A percentile compares a stretch with the other conserved stretches of the same genome.
phyloP scores from a whole-genome alignment of 805 yeast species.

The Barnettozyma siamensis region DNA sequence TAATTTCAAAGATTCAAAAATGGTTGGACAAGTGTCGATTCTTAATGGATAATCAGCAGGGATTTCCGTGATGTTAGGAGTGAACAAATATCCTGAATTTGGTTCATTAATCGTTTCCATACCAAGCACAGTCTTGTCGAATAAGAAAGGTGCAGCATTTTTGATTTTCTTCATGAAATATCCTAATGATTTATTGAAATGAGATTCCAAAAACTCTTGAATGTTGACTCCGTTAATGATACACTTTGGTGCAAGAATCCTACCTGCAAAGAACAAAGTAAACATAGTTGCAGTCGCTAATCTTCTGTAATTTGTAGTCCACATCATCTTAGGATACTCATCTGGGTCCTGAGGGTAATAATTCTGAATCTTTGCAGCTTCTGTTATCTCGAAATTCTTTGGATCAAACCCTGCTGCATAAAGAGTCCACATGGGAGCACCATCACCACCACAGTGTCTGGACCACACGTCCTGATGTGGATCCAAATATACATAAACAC shows the following conservation, averaged over 20 bases:
- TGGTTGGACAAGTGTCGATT: slow-evolving; percentile 80
- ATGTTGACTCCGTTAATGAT: slow-evolving; percentile 66
- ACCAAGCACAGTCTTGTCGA: slow-evolving; percentile 56
- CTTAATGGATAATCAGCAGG: slow-evolving; percentile 63
- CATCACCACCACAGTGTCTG: slow-evolving; percentile 81
- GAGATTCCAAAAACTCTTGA: slow-evolving; percentile 69
- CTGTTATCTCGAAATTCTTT: slow-evolving; percentile 57
- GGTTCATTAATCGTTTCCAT: slow-evolving; percentile 87
- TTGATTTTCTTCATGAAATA: slow-evolving; percentile 39
- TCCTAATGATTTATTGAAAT: slow-evolving; percentile 50
- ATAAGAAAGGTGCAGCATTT: slow-evolving; percentile 37
- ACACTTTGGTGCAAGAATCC: slow-evolving; percentile 69
- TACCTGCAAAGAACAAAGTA: slow-evolving; percentile 79
- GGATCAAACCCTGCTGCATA: slow-evolving; percentile 88
- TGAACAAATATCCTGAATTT: slow-evolving; percentile 66
- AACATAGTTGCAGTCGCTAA: slow-evolving; percentile 78
- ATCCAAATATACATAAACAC: slow-evolving; percentile 73
- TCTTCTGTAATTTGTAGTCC: slow-evolving; percentile 84
- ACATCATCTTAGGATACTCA: slow-evolving; percentile 75
- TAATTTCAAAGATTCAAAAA: slow-evolving; percentile 61
- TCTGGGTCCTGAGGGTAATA: slow-evolving; percentile 33
- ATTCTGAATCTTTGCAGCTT: slow-evolving; percentile 78
- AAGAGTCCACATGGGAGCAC: slow-evolving; percentile 92
- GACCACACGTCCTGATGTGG: slow-evolving; percentile 97
- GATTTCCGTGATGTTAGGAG: slow-evolving; percentile 43